Evolutionary conservation across 306 rosid genomes (phyloP), one percentile per base, ranked within the genome.

Genomic region (Cicer judaicum): DNA sequence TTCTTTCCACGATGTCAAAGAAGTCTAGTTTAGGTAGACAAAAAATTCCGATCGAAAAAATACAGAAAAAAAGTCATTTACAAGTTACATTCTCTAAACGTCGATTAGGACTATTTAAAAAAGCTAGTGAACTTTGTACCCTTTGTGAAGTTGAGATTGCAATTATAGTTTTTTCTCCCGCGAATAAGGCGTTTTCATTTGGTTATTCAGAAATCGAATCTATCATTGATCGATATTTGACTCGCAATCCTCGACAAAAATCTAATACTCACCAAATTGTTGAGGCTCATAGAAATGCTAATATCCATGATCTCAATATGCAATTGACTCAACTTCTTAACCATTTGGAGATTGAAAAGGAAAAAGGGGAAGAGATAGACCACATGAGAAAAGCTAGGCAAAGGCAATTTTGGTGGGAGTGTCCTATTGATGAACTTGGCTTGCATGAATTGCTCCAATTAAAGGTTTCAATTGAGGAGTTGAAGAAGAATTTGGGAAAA

Each of bases 81-180:
- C 89, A 87, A 79, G 92, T 90, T 7, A 84, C 96, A 7, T 90
- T 90, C 60, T 90, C 90, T 0, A 90, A 87, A 42, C 86, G 92
- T 6, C 86, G 90, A 1, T 87, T 89, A 0, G 96, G 96, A 2
- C 53, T 90, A 0, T 90, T 90, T 85, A 90, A 90, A 77, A 90
- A 90, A 46, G 90, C 89, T 0, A 84, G 96, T 19, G 90, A 88
- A 55, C 87, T 90, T 46, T 87, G 92, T 75, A 90, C 92, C 6
- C 86, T 89, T 4, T 89, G 90, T 18, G 92, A 90, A 0, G 92
- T 79, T 1, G 87, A 89, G 55, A 75, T 86, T 9, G 92, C 87
- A 0, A 85, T 89, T 1, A 59, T 89, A 2, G 92, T 82, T 14
- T 89, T 89, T 78, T 89, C 90, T 16, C 95, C 92, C 0, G 92